Conservation (phyloP, 257 asterid genomes). For the Cinchona pubescens region DNA sequence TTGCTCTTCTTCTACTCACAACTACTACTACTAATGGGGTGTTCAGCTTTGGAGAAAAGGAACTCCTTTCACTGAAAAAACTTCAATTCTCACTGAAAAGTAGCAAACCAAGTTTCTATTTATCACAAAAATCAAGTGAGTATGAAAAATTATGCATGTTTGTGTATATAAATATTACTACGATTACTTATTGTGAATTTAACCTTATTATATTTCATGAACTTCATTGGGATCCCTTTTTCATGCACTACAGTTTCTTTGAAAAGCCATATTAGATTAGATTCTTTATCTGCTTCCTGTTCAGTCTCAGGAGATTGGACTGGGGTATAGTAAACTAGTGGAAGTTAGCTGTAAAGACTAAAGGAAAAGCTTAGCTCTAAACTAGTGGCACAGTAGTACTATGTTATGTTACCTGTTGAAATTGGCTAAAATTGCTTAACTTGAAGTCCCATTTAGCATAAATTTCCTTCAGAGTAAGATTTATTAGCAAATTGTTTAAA, state of each 20-base stretch:
- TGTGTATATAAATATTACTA: too few relatives aligned
- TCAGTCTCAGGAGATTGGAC: not conserved
- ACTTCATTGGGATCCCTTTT: slow-evolving; percentile 17
- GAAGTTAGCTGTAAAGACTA: slow-evolving; percentile 3
- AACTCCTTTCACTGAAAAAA: slow-evolving; percentile 42
- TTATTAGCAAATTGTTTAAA: not conserved
- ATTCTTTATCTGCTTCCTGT: not conserved
- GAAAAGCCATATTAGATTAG: not conserved
- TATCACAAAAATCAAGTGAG: slow-evolving; percentile 63
- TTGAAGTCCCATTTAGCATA: not conserved
- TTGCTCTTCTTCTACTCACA: slow-evolving; percentile 19
- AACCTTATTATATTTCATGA: not conserved
- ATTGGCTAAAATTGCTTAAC: not conserved
- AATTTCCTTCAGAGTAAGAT: not conserved
- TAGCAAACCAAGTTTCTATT: slow-evolving; percentile 21
- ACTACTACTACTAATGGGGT: slow-evolving; percentile 20
- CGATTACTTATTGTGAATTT: not conserved
- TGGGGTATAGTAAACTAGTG: not conserved
- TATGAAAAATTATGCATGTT: slow-evolving; percentile 5
- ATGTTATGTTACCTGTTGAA: not conserved
- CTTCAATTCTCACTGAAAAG: slow-evolving; percentile 24
- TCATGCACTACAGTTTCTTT: slow-evolving; percentile 5
- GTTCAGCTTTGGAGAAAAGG: slow-evolving; percentile 35
- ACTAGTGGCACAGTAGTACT: not conserved
- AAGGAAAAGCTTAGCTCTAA: not conserved